A percentile compares a stretch with the other conserved stretches of the same genome.
Conservation (phyloP, 495 filamentous ascomycete genomes). For the Daldinia caldariorum region DNA sequence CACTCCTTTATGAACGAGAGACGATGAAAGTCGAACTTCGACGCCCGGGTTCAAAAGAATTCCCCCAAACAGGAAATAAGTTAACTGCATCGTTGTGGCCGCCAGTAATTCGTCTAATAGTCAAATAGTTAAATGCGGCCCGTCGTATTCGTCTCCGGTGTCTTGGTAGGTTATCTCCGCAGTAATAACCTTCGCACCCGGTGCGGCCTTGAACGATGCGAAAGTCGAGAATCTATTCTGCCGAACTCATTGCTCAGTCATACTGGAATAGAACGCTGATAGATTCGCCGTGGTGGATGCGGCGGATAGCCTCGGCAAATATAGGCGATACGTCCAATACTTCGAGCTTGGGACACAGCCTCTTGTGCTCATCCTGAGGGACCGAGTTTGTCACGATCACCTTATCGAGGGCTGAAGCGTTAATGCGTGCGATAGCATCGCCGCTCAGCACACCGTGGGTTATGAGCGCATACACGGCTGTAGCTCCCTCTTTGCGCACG, state of each 20-base stretch:
- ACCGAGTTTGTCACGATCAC: slow-evolving; percentile 95
- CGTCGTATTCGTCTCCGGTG: slow-evolving; percentile 16
- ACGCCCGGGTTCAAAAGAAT: slow-evolving; percentile 29
- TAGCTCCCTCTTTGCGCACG: slow-evolving; percentile 91
- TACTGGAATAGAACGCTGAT: slow-evolving; percentile 97
- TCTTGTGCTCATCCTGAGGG: slow-evolving; percentile 82
- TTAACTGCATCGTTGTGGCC: slow-evolving; percentile 11
- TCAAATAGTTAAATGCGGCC: slow-evolving; percentile 25
- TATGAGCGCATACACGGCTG: slow-evolving; percentile 85
- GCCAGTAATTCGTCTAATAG: slow-evolving; percentile 20
- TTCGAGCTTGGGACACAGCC: slow-evolving; percentile 84
- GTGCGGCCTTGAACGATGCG: slow-evolving; percentile 10
- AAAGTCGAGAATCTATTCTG: neutral
- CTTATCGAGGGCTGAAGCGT: slow-evolving; percentile 86
- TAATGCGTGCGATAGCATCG: slow-evolving; percentile 93
- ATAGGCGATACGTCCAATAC: slow-evolving; percentile 91
- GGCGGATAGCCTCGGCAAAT: slow-evolving; percentile 96
- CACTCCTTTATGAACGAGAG: slow-evolving; percentile 39
- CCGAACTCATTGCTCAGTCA: slow-evolving; percentile 61
- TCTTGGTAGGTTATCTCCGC: slow-evolving; percentile 25
- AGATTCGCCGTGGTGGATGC: slow-evolving; percentile 97
- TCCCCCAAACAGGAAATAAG: slow-evolving; percentile 38
- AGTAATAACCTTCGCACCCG: slow-evolving; percentile 19
- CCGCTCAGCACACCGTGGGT: slow-evolving; percentile 95
- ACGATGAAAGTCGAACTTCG: slow-evolving; percentile 30